Base-by-base conservation (phyloP, 2,329 filamentous ascomycete species). In the Lasiodiplodia sp. region DNA sequence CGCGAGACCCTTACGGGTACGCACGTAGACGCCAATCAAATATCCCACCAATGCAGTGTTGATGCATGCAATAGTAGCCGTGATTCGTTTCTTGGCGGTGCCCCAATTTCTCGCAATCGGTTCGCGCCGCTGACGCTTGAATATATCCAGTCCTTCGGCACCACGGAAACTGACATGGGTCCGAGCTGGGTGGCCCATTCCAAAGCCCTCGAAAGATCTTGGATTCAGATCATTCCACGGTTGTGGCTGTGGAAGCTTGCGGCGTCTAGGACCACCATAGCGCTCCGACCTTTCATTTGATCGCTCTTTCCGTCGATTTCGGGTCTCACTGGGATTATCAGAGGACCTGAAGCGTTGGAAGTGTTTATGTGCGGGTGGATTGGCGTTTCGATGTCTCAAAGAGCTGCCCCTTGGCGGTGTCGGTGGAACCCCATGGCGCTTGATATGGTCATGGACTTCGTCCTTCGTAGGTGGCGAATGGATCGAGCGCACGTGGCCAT, bases 51-150 rank as follows among this genome's bases (percentile, higher is more conserved):
- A 82, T 16, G 90, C 88, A 6, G 91, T 93, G 72, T 91, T 93
- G 72, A 91, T 81, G 75, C 92, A 94, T 11, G 91, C 88, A 69
- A 93, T 87, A 3, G 84, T 79, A 3, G 92, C 92, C 28, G 88
- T 86, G 70, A 91, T 87, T 69, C 90, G 83, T 78, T 94, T 95
- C 71, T 90, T 87, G 23, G 80, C 76, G 8, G 85, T 83, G 14
- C 87, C 88, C 92, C 87, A 95, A 73, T 94, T 90, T 75, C 91
- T 86, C 37, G 91, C 91, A 73, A 93, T 88, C 0, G 90, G 88
- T 69, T 90, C 87, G 31, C 87, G 84, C 70, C 85, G 87, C 72
- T 90, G 86, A 69, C 80, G 78, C 38, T 73, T 40, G 53, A 60
- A 55, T 4, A 53, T 4, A 1, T 67, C 52, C 57, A 63, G 21